Percentiles rank a stretch among this genome's conserved stretches.
Conservation (phyloP, 306 rosid species). For the Dryas octopetala region DNA sequence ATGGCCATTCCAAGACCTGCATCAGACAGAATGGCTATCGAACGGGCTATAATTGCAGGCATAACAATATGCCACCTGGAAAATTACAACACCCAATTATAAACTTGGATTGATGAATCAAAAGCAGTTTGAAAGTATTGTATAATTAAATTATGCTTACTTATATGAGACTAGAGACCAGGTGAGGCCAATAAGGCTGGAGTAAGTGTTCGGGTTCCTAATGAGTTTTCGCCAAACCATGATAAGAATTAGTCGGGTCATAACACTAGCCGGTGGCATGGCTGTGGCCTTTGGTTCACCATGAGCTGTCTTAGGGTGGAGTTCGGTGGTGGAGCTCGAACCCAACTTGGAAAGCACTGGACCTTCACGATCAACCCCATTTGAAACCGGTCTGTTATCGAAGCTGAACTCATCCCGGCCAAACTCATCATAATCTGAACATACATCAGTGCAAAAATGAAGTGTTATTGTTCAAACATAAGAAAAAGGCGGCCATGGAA, state of each 20-base stretch:
- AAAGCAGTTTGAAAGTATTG: neutral
- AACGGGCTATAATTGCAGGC: constrained; percentile 74
- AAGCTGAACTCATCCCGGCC: constrained; percentile 87
- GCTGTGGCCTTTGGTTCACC: constrained; percentile 48
- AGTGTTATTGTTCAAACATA: neutral
- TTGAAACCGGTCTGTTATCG: constrained; percentile 55
- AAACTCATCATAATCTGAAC: constrained; percentile 63
- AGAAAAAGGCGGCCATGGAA: constrained; percentile 5
- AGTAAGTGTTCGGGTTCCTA: constrained; percentile 80
- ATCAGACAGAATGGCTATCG: constrained; percentile 69
- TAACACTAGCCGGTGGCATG: constrained; percentile 85
- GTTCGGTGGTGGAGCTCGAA: constrained; percentile 79
- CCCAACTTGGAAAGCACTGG: constrained; percentile 78
- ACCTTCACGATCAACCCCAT: constrained; percentile 62
- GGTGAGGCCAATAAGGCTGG: constrained; percentile 77
- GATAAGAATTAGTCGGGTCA: constrained; percentile 76
- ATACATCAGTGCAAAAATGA: neutral
- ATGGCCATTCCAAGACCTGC: constrained; percentile 97
- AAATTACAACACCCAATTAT: neutral
- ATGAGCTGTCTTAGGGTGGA: constrained; percentile 56
- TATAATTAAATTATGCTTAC: constrained; percentile 27
- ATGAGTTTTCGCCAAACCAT: constrained; percentile 89
- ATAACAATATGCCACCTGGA: constrained; percentile 70
- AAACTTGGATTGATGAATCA: neutral
- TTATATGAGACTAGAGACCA: constrained; percentile 81